Evolutionary conservation across 371 early-diverging fungal genomes (phyloP).

Genomic region (Coelomomyces lativittatus): DNA sequence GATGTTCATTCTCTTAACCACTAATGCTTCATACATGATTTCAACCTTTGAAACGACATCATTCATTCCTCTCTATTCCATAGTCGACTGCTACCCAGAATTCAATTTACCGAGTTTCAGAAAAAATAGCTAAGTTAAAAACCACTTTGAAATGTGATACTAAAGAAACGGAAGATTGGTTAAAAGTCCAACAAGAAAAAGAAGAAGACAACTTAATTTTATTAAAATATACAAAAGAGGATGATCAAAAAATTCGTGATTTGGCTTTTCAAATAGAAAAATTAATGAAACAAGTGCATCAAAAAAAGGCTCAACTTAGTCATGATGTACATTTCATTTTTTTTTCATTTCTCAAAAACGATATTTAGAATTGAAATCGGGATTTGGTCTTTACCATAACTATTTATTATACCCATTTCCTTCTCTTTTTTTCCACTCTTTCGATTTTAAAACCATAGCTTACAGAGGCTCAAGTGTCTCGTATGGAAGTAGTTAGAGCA

Average conservation of each 20-base stretch:
- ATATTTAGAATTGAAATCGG: background rate
- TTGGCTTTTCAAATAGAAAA: slow-evolving; percentile 21
- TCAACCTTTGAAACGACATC: too few relatives aligned
- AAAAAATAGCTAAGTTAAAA: slow-evolving; percentile 17
- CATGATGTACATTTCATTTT: slow-evolving; percentile 11
- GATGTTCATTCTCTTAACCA: too few relatives aligned
- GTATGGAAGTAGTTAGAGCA: slow-evolving; percentile 28
- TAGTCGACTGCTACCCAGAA: slow-evolving; percentile 23
- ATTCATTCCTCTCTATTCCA: background rate
- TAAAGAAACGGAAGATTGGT: slow-evolving; percentile 32
- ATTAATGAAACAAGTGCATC: slow-evolving; percentile 19
- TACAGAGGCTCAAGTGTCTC: slow-evolving; percentile 32
- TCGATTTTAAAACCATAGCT: slow-evolving; percentile 7
- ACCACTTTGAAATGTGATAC: slow-evolving; percentile 18
- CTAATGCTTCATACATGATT: background rate
- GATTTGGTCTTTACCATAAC: background rate
- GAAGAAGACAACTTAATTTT: slow-evolving; percentile 32
- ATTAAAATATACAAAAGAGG: slow-evolving; percentile 27
- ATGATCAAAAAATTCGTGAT: slow-evolving; percentile 22
- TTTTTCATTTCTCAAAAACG: background rate
- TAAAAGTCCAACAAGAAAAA: slow-evolving; percentile 30
- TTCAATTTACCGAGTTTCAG: slow-evolving; percentile 24
- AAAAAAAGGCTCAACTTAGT: slow-evolving; percentile 16
- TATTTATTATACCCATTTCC: background rate
- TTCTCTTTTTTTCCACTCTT: background rate